Conservation (phyloP, 139 green algal genomes). For the Mesostigma viride region DNA sequence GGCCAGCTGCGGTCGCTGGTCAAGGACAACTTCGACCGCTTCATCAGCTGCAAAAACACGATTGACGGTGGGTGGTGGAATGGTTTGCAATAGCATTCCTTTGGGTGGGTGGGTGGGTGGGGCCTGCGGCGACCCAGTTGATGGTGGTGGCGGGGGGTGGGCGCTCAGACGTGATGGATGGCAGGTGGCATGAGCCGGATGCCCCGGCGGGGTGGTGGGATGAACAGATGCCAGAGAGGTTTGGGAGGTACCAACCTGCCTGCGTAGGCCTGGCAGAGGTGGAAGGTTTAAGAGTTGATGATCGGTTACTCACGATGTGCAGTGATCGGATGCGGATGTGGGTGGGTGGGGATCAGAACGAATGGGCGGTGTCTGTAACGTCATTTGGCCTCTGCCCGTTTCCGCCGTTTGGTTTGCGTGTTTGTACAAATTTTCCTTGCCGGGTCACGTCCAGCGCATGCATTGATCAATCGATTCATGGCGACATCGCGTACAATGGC, state of each 20-base stretch:
- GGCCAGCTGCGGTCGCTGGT: conserved; percentile 66
- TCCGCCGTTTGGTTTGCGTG: no score
- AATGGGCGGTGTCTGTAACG: no score
- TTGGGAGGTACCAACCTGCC: not conserved
- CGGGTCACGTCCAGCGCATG: no score
- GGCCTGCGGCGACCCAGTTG: not conserved
- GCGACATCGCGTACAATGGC: no score
- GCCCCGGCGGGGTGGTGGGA: not conserved
- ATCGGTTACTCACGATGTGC: no score
- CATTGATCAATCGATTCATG: no score
- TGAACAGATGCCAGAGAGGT: not conserved
- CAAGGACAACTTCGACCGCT: conserved; percentile 84
- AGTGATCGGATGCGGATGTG: no score
- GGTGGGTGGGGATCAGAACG: no score
- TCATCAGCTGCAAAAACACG: conserved; percentile 77
- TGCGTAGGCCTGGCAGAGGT: no score
- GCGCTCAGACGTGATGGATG: not conserved
- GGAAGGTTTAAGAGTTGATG: no score
- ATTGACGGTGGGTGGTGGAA: conserved; percentile 62
- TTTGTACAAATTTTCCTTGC: no score
- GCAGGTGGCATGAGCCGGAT: not conserved
- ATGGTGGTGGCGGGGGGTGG: not conserved
- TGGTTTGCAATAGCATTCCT: not conserved
- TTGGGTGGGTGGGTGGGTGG: not conserved
- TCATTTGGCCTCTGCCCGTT: no score